These are phyloP conservation scores for Camellia sinensis DNA, from an alignment of 148 eudicot species.

Conservation along the genomic window DNA sequence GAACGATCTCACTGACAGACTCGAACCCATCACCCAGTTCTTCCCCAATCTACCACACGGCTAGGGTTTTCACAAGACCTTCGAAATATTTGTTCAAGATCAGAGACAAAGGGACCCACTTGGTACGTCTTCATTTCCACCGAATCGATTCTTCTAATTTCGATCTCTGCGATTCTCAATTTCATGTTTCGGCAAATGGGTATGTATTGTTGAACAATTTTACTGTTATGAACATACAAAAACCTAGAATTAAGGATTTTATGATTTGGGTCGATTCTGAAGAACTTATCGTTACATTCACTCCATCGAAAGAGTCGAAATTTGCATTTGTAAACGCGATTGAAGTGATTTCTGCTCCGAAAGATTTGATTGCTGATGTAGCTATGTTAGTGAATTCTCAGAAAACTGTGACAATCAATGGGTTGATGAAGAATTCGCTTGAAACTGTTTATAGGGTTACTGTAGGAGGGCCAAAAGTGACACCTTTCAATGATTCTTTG, in stretches of 20 bases:
- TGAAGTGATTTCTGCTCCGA: conserved; percentile 88
- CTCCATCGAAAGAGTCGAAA: conserved; percentile 43
- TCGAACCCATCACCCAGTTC: conserved; percentile 20
- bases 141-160: conserved; percentile 23
- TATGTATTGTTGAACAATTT: conserved; percentile 56
- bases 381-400: conserved; percentile 41
- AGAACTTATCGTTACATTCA: conserved; percentile 51
- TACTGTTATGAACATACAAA: conserved; percentile 19
- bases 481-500: conserved; percentile 92
- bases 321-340: conserved; percentile 74
- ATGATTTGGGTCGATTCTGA: conserved; percentile 56
- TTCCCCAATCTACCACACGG: conserved; percentile 51
- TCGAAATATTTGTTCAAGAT: conserved; percentile 48
- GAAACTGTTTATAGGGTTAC: conserved; percentile 74
- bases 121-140: conserved; percentile 75
- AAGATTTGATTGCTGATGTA: conserved; percentile 62
- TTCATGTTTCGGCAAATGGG: conserved; percentile 69
- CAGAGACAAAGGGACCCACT: conserved; percentile 51
- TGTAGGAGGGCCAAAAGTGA: conserved; percentile 83
- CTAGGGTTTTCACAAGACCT: conserved; percentile 50
- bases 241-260: conserved; percentile 54
- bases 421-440: conserved; percentile 51
- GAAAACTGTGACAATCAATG: conserved; percentile 40
- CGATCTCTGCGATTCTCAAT: conserved; percentile 36
- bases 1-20: conserved; percentile 28